Evolutionary conservation across 306 rosid genomes (phyloP), one percentile per base, ranked within the genome.

Genomic region (Vigna reflexopilosa): DNA sequence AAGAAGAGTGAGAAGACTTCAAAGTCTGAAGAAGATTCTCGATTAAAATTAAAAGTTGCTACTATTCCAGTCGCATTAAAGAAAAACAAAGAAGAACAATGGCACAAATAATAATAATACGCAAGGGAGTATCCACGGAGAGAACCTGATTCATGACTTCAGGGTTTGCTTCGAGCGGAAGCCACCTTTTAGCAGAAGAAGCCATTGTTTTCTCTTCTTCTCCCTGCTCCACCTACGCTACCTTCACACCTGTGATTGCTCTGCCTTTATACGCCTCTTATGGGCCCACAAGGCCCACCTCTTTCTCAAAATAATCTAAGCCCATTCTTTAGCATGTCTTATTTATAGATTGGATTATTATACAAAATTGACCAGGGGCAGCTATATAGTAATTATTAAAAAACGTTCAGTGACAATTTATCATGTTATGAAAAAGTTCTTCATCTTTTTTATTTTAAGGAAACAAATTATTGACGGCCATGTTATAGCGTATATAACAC

Each of bases 91-190:
- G 9, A 40, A 40, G 11, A 36, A 36, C 42, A 40, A 7, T 40
- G 11, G 11, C 45, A 40, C 11, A 40, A 40, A 36, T 1, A 40
- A 40, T 1, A 40, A 40, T 40, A 40, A 40, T 1, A 51, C 7
- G 66, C 3, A 11, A 28, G 63, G 50, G 30, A 15, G 48, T 12
- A 9, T 44, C 8, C 9, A 28, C 14, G 56, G 63, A 20, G 32
- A 38, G 13, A 15, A 96, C 99, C 98, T 96, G 97, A 82, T 93
- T 96, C 93, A 96, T 90, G 48, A 96, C 90, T 40, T 93, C 96
- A 49, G 99, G 99, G 76, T 91, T 96, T 78, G 99, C 97, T 93
- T 96, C 99, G 22, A 96, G 98, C 77, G 99, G 99, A 93, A 96
- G 99, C 98, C 98, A 96, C 19, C 90, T 89, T 83, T 93, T 95